Percentiles rank a stretch among this genome's conserved stretches.
phyloP scores from a whole-genome alignment of 192 early-diverging fungal genomes.

The Pilobolus umbonatus region DNA sequence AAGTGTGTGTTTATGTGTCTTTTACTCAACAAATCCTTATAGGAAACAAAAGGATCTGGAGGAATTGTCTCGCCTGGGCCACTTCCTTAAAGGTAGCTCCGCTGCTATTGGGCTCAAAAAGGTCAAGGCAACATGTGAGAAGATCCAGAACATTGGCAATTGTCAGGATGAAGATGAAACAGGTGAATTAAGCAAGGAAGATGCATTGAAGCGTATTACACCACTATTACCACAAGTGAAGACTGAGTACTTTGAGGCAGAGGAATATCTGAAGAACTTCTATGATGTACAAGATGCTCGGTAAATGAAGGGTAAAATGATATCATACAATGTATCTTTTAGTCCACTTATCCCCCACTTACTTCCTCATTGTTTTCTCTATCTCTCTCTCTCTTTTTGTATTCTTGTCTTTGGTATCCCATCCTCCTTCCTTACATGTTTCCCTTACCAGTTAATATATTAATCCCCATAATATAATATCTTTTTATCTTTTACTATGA shows the following conservation, averaged over 20 bases:
- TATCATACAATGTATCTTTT: too few relatives aligned
- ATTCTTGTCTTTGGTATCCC: too few relatives aligned
- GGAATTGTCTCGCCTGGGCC: slow-evolving; percentile 74
- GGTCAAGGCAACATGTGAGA: slow-evolving; percentile 78
- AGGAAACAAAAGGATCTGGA: slow-evolving; percentile 57
- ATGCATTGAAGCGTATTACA: slow-evolving; percentile 54
- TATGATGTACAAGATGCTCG: slow-evolving; percentile 46
- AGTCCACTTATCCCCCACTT: too few relatives aligned
- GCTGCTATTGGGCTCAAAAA: slow-evolving; percentile 78
- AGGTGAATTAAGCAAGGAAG: slow-evolving; percentile 43
- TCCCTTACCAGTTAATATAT: too few relatives aligned
- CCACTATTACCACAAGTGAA: slow-evolving; percentile 54
- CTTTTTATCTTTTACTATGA: too few relatives aligned
- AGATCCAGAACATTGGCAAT: slow-evolving; percentile 83
- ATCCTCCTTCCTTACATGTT: too few relatives aligned
- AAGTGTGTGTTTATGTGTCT: not conserved
- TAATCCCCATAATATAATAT: too few relatives aligned
- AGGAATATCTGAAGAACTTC: slow-evolving; percentile 61
- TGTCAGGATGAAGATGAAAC: slow-evolving; percentile 48
- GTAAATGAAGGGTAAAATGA: not conserved
- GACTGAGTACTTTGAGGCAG: slow-evolving; percentile 68
- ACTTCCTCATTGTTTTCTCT: too few relatives aligned
- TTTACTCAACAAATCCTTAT: not conserved
- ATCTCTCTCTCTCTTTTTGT: slow-evolving; percentile 8
- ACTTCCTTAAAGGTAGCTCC: slow-evolving; percentile 91